Conservation (phyloP, 495 filamentous ascomycete genomes). For the Xylaria bambusicola region DNA sequence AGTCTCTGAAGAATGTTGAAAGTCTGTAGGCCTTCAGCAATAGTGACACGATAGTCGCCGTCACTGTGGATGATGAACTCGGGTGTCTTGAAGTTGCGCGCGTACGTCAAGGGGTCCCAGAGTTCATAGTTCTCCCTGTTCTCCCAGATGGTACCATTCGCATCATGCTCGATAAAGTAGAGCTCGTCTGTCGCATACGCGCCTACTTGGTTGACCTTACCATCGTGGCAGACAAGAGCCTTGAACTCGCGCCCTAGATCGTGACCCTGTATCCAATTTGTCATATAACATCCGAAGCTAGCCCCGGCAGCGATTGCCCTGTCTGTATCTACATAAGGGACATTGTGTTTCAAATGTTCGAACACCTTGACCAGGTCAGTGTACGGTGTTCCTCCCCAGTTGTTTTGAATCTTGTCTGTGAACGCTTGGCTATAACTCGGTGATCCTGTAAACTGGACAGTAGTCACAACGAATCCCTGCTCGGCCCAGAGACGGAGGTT, state of each 20-base stretch:
- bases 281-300: slow-evolving; percentile 28
- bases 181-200: slow-evolving; percentile 14
- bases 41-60: slow-evolving; percentile 72
- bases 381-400: slow-evolving; percentile 25
- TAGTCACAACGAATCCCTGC: slow-evolving; percentile 28
- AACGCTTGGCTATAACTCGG: slow-evolving; percentile 21
- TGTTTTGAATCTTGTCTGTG: slow-evolving; percentile 19
- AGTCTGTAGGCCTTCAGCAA: slow-evolving; percentile 68
- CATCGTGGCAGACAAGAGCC: slow-evolving; percentile 26
- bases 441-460: slow-evolving; percentile 24
- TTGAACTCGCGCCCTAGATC: slow-evolving; percentile 25
- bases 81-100: slow-evolving; percentile 52
- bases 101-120: slow-evolving; percentile 42
- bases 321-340: slow-evolving; percentile 27
- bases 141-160: slow-evolving; percentile 21
- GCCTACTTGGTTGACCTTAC: slow-evolving; percentile 15
- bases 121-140: slow-evolving; percentile 14
- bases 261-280: slow-evolving; percentile 26
- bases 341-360: slow-evolving; percentile 19
- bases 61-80: slow-evolving; percentile 49
- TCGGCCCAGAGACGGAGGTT: slow-evolving; percentile 27
- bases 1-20: slow-evolving; percentile 73
- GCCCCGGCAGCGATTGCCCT: slow-evolving; percentile 20
- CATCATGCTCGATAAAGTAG: slow-evolving; percentile 10
- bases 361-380: slow-evolving; percentile 27